Evolutionary conservation across 2,329 filamentous ascomycete genomes (phyloP), one percentile per base, ranked within the genome.

Genomic region (Pseudovirgaria hyperparasitica): DNA sequence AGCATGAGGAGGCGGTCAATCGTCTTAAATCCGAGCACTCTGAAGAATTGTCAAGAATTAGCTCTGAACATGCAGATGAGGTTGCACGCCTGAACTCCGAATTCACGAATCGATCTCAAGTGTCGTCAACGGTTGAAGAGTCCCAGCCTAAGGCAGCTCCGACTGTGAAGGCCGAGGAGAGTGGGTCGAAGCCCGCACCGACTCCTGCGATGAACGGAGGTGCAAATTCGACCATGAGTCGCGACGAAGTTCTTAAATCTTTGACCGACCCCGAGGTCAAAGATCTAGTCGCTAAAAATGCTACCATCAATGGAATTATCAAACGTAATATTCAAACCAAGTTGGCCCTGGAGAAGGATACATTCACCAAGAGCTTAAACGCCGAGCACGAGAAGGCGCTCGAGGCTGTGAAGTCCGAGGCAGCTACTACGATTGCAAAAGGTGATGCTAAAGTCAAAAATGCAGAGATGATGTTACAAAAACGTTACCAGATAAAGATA

Each of bases 401-500:
- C 9, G 31, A 19, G 22, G 36, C 32, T 25, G 39, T 26, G 27
- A 25, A 39, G 12, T 39, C 53, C 28, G 52, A 58, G 23, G 36
- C 44, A 12, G 43, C 39, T 30, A 49, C 58, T 33, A 62, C 59
- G 37, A 35, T 46, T 10, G 40, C 46, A n/a, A 60, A 63, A 28
- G 68, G 76, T 35, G 67, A 78, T 49, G 77, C 21, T 24, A n/a
- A n/a, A n/a, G n/a, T n/a, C n/a, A 19, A 37, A 9, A 38, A 29
- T 19, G 39, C 76, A 3, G 70, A 78, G 27, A 67, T 78, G 34
- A 68, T 90, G 57, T 73, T 76, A 23, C 71, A 75, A 19, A 86
- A 86, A 59, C 82, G 82, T 50, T 71, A 70, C 28, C 71, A 71
- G 2, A 60, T 82, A 25, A 80, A 79, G 37, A 65, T 87, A 36